A percentile compares a stretch with the other conserved stretches of the same genome.
These are phyloP conservation scores for Xylariaceae sp. DNA, from an alignment of 2,329 filamentous ascomycete species.

Conservation along the genomic window DNA sequence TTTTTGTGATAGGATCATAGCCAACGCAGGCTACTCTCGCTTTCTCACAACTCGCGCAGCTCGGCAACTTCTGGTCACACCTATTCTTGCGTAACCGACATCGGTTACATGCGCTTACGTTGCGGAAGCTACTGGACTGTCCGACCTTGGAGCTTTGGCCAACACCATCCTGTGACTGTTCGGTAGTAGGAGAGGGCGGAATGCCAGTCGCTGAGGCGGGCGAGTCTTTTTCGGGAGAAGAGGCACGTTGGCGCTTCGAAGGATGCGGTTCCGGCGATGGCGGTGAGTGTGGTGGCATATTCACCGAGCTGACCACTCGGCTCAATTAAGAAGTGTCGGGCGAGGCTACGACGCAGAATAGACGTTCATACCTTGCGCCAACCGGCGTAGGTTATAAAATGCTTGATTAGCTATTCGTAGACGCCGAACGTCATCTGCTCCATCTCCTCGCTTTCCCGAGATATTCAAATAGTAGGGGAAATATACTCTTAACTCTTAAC, in stretches of 20 bases:
- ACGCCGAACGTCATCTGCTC: conserved; percentile 22
- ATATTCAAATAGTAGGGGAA: neutral
- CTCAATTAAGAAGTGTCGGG: conserved; percentile 10
- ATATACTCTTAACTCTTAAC: neutral
- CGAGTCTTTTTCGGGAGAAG: conserved; percentile 51
- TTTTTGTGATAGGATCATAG: conserved; percentile 95
- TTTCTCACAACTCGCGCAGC: conserved; percentile 90
- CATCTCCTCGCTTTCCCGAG: conserved; percentile 12
- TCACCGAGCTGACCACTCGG: conserved; percentile 11
- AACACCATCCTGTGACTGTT: conserved; percentile 36
- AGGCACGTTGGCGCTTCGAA: conserved; percentile 60
- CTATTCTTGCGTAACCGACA: conserved; percentile 91
- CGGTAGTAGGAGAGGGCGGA: conserved; percentile 36
- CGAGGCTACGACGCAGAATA: conserved; percentile 1
- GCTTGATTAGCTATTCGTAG: conserved; percentile 21
- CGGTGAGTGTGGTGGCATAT: conserved; percentile 52
- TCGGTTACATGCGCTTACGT: conserved; percentile 92
- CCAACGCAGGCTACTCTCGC: conserved; percentile 90
- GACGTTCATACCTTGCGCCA: conserved; percentile 9
- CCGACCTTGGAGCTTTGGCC: conserved; percentile 48
- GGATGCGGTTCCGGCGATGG: conserved; percentile 55
- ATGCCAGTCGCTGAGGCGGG: conserved; percentile 45
- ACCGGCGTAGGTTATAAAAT: conserved; percentile 7
- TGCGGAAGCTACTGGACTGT: conserved; percentile 72
- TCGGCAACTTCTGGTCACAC: conserved; percentile 90